phyloP scores from a whole-genome alignment of 164 flowering plant species.

The Aristolochia californica region DNA sequence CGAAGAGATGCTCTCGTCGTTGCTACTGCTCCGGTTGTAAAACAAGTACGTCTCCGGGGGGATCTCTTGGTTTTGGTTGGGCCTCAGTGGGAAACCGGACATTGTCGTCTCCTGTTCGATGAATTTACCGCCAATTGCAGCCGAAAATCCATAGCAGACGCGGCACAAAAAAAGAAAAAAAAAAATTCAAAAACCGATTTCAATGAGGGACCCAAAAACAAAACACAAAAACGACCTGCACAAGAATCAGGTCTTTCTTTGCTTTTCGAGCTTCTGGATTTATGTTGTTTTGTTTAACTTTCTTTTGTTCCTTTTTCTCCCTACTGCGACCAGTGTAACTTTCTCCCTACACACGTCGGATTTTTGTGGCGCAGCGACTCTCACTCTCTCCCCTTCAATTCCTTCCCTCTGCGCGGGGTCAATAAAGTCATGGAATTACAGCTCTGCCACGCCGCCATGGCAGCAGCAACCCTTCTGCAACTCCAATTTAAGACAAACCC shows the following conservation, averaged over 20 bases:
- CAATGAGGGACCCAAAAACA: too few relatives aligned
- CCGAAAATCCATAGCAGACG: conserved; percentile 34
- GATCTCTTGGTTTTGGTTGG: conserved; percentile 9
- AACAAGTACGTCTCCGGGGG: conserved; percentile 22
- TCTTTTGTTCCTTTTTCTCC: too few relatives aligned
- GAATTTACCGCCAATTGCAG: conserved; percentile 19
- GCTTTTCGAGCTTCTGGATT: background rate
- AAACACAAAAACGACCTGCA: too few relatives aligned
- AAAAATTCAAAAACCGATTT: too few relatives aligned
- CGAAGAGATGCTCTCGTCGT: conserved; percentile 28
- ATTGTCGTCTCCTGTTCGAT: conserved; percentile 19
- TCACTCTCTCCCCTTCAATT: conserved; percentile 1
- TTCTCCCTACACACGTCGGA: background rate
- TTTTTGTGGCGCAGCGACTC: conserved; percentile 1
- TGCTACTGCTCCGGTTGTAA: conserved; percentile 22
- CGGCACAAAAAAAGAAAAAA: background rate
- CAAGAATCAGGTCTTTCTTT: too few relatives aligned
- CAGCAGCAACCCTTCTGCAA: conserved; percentile 20
- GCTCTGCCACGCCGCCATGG: conserved; percentile 79
- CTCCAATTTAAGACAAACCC: too few relatives aligned
- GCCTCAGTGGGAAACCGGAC: conserved; percentile 53
- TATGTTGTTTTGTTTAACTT: background rate
- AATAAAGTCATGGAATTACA: conserved; percentile 54
- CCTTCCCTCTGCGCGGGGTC: conserved; percentile 5
- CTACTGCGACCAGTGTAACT: too few relatives aligned